Evolutionary conservation across 1,284 basidiomycete species (phyloP).

Genomic region (Ganoderma leucocontextum): DNA sequence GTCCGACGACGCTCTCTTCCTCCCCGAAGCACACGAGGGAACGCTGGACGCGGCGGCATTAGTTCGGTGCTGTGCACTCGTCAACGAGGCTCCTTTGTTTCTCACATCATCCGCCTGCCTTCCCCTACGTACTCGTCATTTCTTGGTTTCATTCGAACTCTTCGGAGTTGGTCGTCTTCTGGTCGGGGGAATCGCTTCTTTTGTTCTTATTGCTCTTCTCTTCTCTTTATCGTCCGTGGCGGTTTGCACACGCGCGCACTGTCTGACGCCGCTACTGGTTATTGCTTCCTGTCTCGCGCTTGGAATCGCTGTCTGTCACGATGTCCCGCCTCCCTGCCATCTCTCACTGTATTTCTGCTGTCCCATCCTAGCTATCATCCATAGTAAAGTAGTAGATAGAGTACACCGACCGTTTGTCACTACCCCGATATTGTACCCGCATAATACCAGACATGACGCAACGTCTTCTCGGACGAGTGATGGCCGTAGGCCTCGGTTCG

Average conservation of each 20-base stretch:
- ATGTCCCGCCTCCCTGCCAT: conserved; percentile 12
- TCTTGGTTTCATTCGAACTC: background rate
- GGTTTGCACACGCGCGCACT: conserved; percentile 17
- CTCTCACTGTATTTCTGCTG: conserved; percentile 29
- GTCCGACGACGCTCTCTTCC: conserved; percentile 15
- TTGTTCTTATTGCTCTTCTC: background rate
- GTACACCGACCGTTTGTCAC: conserved; percentile 29
- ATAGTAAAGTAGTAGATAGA: conserved; percentile 35
- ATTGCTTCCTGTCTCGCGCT: conserved; percentile 16
- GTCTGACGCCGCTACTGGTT: conserved; percentile 11
- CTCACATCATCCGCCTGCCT: conserved; percentile 9
- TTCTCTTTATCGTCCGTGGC: conserved; percentile 16
- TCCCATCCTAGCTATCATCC: conserved; percentile 31
- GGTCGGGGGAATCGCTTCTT: background rate
- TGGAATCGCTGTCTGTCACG: conserved; percentile 19
- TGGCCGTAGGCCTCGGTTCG: background rate
- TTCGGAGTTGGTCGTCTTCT: conserved; percentile 7
- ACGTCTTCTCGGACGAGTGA: background rate
- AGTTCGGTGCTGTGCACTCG: conserved; percentile 32
- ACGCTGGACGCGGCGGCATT: conserved; percentile 24
- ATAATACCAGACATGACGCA: conserved; percentile 28
- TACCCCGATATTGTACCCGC: conserved; percentile 30
- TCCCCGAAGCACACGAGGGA: conserved; percentile 27
- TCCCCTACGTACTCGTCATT: conserved; percentile 2
- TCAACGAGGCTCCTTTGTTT: conserved; percentile 20